Evolutionary conservation across 345 rosid genomes (phyloP).

Genomic region (Capsella bursapastoris): DNA sequence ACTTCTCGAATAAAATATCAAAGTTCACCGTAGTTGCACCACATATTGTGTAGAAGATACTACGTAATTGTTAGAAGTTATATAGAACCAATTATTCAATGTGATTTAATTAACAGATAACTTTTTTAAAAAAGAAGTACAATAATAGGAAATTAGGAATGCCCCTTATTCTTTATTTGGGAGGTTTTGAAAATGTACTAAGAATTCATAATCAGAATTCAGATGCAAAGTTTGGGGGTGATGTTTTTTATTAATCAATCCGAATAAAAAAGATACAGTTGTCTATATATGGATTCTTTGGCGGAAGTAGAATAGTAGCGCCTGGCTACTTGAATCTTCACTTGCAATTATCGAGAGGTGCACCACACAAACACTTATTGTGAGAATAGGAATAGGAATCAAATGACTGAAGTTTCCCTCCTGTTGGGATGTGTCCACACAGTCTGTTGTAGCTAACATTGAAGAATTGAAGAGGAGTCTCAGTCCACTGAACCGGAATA

Average conservation of each 20-base stretch:
- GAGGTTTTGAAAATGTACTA: background rate
- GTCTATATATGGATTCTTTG: background rate
- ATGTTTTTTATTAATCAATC: background rate
- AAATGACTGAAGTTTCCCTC: conserved; percentile 66
- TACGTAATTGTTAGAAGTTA: too few relatives aligned
- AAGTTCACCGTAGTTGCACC: too few relatives aligned
- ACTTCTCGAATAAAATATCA: too few relatives aligned
- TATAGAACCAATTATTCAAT: too few relatives aligned
- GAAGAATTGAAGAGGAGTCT: conserved; percentile 46
- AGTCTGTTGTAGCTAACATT: conserved; percentile 79
- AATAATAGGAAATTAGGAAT: too few relatives aligned
- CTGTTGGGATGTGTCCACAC: conserved; percentile 70
- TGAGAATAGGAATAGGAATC: conserved; percentile 59
- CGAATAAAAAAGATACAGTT: background rate
- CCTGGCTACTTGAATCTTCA: background rate
- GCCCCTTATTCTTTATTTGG: too few relatives aligned
- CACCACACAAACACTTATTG: conserved; percentile 80
- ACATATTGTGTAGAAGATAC: too few relatives aligned
- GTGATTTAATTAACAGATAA: too few relatives aligned
- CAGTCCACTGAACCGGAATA: conserved; percentile 57
- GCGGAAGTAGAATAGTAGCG: background rate
- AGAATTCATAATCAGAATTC: background rate
- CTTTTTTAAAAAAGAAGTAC: too few relatives aligned
- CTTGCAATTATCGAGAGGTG: conserved; percentile 63
- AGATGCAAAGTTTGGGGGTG: background rate